Conservation (phyloP, 2,329 filamentous ascomycete species). For the Aureobasidium subglaciale region DNA sequence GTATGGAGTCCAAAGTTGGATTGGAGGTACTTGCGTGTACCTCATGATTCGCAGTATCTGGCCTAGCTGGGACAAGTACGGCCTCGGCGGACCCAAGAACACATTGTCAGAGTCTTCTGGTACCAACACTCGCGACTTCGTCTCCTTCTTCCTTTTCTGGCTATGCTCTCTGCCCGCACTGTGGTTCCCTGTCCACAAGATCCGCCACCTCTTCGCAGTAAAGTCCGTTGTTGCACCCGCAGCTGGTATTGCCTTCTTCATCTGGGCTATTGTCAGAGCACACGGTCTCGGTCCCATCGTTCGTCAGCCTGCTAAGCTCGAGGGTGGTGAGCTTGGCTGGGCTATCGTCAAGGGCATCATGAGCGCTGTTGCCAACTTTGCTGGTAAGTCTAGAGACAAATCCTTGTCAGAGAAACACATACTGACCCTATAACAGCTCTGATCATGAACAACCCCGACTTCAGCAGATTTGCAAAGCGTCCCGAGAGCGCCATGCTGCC, state of each 20-base stretch:
- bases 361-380: slow-evolving; percentile 85
- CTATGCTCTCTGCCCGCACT: slow-evolving; percentile 70
- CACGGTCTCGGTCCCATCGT: slow-evolving; percentile 80
- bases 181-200: slow-evolving; percentile 83
- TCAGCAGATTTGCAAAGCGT: slow-evolving; percentile 27
- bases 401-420: background rate
- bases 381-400: slow-evolving; percentile 56
- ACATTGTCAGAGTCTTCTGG: slow-evolving; percentile 58
- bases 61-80: slow-evolving; percentile 43
- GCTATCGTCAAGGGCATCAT: slow-evolving; percentile 79
- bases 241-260: slow-evolving; percentile 76
- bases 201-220: slow-evolving; percentile 83
- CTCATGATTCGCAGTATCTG: slow-evolving; percentile 86
- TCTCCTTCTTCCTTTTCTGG: slow-evolving; percentile 86
- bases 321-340: slow-evolving; percentile 70
- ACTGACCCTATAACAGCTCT: slow-evolving; percentile 1
- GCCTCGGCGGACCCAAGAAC: slow-evolving; percentile 49
- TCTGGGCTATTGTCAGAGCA: slow-evolving; percentile 77
- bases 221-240: slow-evolving; percentile 79
- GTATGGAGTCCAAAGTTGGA: slow-evolving; percentile 82
- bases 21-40: slow-evolving; percentile 64
- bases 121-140: slow-evolving; percentile 67
- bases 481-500: slow-evolving; percentile 18
- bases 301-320: slow-evolving; percentile 54
- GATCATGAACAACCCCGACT: slow-evolving; percentile 15